Base-by-base conservation (phyloP, 352 stramenopile species). In the Thalassiosira hispida region DNA sequence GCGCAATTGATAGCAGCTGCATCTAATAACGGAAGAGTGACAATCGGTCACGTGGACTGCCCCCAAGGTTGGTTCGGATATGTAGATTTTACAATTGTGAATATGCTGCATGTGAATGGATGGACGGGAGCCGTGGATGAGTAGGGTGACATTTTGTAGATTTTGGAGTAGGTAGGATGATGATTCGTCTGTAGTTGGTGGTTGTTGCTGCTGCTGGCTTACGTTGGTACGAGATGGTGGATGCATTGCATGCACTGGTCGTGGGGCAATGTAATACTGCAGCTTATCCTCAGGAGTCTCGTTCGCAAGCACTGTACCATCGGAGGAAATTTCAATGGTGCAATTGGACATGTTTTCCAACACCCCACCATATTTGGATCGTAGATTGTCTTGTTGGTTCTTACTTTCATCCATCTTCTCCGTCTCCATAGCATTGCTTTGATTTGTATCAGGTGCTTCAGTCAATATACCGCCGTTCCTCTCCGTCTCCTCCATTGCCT, bases 91-190 rank as follows among this genome's bases (percentile, higher is more conserved):
- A 51, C 65, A 74, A 9, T 57, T 74, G 16, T 47, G 65, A 25
- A 74, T 57, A 33, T 74, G 35, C 44, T 73, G 52, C 3, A 74
- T 14, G 65, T 74, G 65, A 2, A 74, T 25, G 22, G 65, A 66
- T 31, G 65, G 65, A 74, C 65, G 65, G 12, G 65, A 74, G 33
- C 65, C 65, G 35, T 60, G 65, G 3, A 74, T 40, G 9, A 65
- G 25, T 9, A 62, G 25, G 2, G 63, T 53, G 7, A 73, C 53
- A 38, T 77, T 61, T 6, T 53, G 22, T 35, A 82, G 52, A 55
- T 82, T 72, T 68, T 72, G 65, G n/a, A 82, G 74, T 35, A 82
- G 74, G 62, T 73, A 82, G 55, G 59, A 71, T 51, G 66, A 65
- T 40, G 29, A 55, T 22, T 55, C 25, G 25, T 9, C 7, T 38